Evolutionary conservation across 148 eudicot genomes (phyloP).

Genomic region (Arbutus unedo): DNA sequence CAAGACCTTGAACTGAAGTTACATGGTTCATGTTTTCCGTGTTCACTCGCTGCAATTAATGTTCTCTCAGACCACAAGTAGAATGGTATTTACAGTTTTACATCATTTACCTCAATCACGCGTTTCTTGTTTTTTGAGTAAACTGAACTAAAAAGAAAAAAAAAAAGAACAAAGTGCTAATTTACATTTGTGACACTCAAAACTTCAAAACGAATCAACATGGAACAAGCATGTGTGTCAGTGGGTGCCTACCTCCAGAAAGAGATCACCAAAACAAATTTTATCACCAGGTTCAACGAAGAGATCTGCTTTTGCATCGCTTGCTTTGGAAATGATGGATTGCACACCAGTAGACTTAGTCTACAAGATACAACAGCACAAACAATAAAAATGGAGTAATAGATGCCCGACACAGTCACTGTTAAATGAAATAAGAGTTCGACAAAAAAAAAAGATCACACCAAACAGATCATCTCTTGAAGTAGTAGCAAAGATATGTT

Average conservation of each 20-base stretch:
- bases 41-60: not conserved
- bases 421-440: conserved; percentile 4
- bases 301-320: conserved; percentile 81
- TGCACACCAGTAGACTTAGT: conserved; percentile 64
- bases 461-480: not conserved
- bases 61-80: not conserved
- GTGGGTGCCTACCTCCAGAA: conserved; percentile 59
- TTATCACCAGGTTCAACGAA: conserved; percentile 72
- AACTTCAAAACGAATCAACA: not conserved
- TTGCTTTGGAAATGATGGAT: conserved; percentile 90
- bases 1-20: not conserved
- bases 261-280: conserved; percentile 68
- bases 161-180: not conserved
- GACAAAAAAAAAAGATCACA: conserved; percentile 1
- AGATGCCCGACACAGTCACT: not conserved
- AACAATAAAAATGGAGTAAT: conserved; percentile 11
- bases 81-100: not conserved
- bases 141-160: not conserved
- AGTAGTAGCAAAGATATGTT: not conserved
- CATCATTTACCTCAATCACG: not conserved
- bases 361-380: conserved; percentile 37
- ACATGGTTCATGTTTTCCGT: not conserved
- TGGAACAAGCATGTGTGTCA: not conserved
- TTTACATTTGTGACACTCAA: not conserved
- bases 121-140: not conserved